These are phyloP conservation scores for Platanthera zijinensis DNA, from an alignment of 106 monocot species.

Conservation along the genomic window DNA sequence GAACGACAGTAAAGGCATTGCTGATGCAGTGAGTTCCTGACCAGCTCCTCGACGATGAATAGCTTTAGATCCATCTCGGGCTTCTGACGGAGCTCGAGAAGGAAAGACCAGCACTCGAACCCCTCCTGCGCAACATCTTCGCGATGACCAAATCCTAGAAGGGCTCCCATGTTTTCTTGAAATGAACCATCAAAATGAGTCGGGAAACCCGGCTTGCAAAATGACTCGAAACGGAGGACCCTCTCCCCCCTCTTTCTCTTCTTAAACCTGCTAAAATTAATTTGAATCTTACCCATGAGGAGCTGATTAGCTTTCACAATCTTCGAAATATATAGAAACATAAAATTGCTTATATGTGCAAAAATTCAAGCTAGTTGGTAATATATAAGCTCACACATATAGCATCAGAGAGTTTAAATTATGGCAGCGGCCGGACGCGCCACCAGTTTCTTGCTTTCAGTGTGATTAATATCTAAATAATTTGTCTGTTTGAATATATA, in stretches of 20 bases:
- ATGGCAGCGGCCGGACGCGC: too few relatives aligned
- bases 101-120: constrained; percentile 54
- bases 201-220: constrained; percentile 59
- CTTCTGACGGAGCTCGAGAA: constrained; percentile 48
- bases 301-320: background rate
- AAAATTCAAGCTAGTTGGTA: too few relatives aligned
- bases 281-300: constrained; percentile 23
- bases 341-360: too few relatives aligned
- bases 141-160: constrained; percentile 40
- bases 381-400: too few relatives aligned
- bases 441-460: too few relatives aligned
- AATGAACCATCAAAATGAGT: constrained; percentile 28
- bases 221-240: constrained; percentile 46
- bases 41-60: constrained; percentile 54
- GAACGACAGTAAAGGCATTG: constrained; percentile 46
- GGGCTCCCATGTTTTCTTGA: constrained; percentile 52
- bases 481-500: too few relatives aligned
- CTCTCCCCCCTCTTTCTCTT: constrained; percentile 69
- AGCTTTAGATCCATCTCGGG: constrained; percentile 31
- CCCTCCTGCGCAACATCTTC: constrained; percentile 26
- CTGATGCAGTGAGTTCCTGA: constrained; percentile 27
- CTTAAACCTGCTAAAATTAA: constrained; percentile 15
- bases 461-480: too few relatives aligned
- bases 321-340: background rate
- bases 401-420: too few relatives aligned